phyloP scores from a whole-genome alignment of 192 early-diverging fungal species.

The Phlyctochytrium planicorne region DNA sequence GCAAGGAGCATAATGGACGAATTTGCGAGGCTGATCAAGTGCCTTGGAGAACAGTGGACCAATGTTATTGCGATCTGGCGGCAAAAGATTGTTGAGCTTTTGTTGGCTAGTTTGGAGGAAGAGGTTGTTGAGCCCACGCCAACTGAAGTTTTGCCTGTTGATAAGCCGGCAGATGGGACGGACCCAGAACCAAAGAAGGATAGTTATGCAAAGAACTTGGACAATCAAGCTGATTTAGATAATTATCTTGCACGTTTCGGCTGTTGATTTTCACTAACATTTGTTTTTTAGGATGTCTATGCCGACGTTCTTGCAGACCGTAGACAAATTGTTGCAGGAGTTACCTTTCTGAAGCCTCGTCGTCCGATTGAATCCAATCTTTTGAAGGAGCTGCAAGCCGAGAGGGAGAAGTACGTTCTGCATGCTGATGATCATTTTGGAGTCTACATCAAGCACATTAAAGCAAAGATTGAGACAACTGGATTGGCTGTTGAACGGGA shows the following conservation, averaged over 20 bases:
- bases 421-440: constrained; percentile 4
- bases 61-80: constrained; percentile 25
- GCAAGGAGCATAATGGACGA: neutral
- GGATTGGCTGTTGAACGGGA: constrained; percentile 18
- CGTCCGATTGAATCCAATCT: neutral
- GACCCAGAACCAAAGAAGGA: neutral
- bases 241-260: constrained; percentile 7
- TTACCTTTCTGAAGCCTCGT: neutral
- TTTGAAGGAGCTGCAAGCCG: constrained; percentile 13
- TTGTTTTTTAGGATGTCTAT: constrained; percentile 27
- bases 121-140: neutral
- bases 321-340: constrained; percentile 32
- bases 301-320: constrained; percentile 28
- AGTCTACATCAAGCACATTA: constrained; percentile 13
- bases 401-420: neutral
- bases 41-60: too few species aligned
- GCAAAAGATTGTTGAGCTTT: constrained; percentile 17
- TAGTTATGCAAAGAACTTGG: neutral
- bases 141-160: neutral
- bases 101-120: constrained; percentile 11
- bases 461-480: constrained; percentile 9
- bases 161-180: neutral
- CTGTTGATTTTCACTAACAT: neutral
- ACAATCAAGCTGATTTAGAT: constrained; percentile 17
- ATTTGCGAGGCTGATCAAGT: too few species aligned